Base-by-base conservation (phyloP, 352 stramenopile genomes). In the Thalassiosira livingstoniorum region DNA sequence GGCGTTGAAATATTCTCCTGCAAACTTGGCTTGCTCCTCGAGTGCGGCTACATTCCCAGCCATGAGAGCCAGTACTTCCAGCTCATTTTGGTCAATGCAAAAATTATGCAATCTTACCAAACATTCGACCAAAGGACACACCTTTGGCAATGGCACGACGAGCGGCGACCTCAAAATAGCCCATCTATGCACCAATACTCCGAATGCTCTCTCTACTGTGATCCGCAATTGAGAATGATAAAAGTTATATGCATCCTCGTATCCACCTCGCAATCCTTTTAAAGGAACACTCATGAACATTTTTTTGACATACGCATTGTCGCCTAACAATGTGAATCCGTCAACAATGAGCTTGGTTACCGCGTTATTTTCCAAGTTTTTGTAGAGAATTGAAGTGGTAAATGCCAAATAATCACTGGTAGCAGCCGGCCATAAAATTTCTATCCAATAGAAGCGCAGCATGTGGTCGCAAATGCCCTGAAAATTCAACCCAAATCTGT, bases 401-500 rank as follows among this genome's bases (percentile, higher is more conserved):
- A 31, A 77, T 5, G 55, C 55, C 21, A 77, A 37, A 32, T 70
- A 77, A 32, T 77, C 57, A 35, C 29, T 58, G 2, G 68, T 55
- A 35, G 15, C 51, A 35, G 27, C 68, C 21, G 65, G 51, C 31
- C 37, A 63, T 13, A 43, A 34, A 5, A 74, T 74, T 7, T 51
- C 47, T 18, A 32, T 29, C 39, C 45, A 62, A 29, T 5, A 4
- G 25, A 74, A 43, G 34, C 23, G 18, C 31, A 37, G 5, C 32
- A 18, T 63, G 27, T 74, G 34, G 57, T 80, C 61, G 29, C 57
- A 70, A 32, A 61, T 58, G 1, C 35, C 72, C 54, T 73, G 57
- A 11, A 70, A 47, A 69, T 77, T 77, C 15, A 75, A 13, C n/a
- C 77, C 75, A 68, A 63, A 79, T 60, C 79, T 84, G 18, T 79